Evolutionary conservation across 768 basidiomycete genomes (phyloP).

Genomic region (Russula abietina): DNA sequence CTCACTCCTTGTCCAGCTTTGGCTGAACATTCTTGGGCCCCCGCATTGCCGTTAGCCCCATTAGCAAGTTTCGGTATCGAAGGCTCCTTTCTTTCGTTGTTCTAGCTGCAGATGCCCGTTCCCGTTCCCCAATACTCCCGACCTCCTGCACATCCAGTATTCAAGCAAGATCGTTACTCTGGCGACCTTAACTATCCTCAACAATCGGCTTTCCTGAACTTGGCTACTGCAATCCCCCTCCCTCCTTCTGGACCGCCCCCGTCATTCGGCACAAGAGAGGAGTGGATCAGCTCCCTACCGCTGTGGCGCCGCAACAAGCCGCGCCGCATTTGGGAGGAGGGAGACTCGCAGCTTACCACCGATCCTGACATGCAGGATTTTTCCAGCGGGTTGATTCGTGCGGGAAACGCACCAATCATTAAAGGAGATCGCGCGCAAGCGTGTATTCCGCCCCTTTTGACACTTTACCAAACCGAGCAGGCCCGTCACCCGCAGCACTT

Average conservation of each 20-base stretch:
- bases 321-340: constrained; percentile 56
- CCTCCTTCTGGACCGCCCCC: constrained; percentile 58
- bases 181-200: constrained; percentile 35
- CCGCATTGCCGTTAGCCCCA: constrained; percentile 33
- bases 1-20: constrained; percentile 35
- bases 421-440: constrained; percentile 81
- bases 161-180: constrained; percentile 47
- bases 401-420: constrained; percentile 75
- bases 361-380: constrained; percentile 48
- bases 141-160: constrained; percentile 55
- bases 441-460: constrained; percentile 70
- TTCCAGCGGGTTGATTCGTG: constrained; percentile 65
- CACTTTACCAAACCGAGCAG: constrained; percentile 25
- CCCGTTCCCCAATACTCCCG: constrained; percentile 63
- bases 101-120: constrained; percentile 74
- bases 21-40: constrained; percentile 37
- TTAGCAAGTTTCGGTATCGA: constrained; percentile 17
- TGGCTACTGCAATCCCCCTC: constrained; percentile 54
- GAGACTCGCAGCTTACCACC: constrained; percentile 35
- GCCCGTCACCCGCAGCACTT: constrained; percentile 15
- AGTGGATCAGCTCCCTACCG: constrained; percentile 68
- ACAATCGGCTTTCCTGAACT: constrained; percentile 44
- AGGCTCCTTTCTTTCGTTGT: constrained; percentile 30
- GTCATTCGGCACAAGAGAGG: constrained; percentile 59
- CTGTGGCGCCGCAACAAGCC: constrained; percentile 66